A percentile compares a stretch with the other conserved stretches of the same genome.
These are phyloP conservation scores for Astragalus glycyphyllos DNA, from an alignment of 306 rosid genomes.

Conservation along the genomic window DNA sequence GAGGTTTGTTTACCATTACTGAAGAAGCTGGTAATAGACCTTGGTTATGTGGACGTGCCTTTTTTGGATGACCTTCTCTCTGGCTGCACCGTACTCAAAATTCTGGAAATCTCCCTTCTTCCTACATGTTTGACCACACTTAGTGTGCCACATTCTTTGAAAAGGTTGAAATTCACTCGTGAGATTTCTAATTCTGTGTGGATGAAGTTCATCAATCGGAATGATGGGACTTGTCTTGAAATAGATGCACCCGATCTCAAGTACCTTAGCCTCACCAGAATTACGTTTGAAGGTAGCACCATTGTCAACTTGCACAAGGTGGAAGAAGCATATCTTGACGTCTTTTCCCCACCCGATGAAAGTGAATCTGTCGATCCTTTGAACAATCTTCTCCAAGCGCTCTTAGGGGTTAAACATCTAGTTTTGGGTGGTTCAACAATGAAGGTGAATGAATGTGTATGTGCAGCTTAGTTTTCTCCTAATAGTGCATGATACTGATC, in stretches of 20 bases:
- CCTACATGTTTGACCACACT: background rate
- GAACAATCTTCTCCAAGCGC: background rate
- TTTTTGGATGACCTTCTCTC: background rate
- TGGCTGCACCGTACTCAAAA: background rate
- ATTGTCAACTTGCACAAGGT: conserved; percentile 3
- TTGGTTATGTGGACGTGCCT: background rate
- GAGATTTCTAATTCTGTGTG: no score
- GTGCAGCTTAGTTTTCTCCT: background rate
- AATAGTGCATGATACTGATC: background rate
- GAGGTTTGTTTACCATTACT: background rate
- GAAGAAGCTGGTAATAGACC: background rate
- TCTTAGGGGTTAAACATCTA: background rate
- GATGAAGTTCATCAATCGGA: background rate
- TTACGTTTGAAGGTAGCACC: background rate
- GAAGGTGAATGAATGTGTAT: background rate
- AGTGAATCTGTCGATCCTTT: background rate
- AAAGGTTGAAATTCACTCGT: background rate
- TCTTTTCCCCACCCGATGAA: background rate
- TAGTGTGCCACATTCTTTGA: background rate
- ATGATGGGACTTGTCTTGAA: background rate
- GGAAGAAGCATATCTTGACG: background rate
- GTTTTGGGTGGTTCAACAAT: background rate
- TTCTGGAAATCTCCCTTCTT: background rate
- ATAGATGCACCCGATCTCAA: background rate
- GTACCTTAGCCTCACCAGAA: background rate